Evolutionary conservation across 768 basidiomycete species (phyloP).

Genomic region (Galerina marginata): DNA sequence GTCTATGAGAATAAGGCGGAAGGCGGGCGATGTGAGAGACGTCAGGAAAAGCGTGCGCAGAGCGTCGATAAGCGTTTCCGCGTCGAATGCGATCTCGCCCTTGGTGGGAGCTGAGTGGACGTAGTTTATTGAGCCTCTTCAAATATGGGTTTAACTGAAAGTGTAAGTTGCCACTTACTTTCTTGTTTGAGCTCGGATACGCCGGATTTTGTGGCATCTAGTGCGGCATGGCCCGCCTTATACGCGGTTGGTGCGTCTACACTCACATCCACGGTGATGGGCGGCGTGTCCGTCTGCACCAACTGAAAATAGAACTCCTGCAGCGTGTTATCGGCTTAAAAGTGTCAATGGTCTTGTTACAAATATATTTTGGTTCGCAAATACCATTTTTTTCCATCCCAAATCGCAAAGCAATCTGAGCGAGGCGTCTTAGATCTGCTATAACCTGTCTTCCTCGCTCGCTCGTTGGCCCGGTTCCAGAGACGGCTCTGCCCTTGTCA

Average conservation of each 20-base stretch:
- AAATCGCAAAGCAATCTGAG: conserved; percentile 39
- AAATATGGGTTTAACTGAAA: neutral
- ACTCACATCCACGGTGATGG: conserved; percentile 23
- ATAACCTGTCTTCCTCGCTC: conserved; percentile 34
- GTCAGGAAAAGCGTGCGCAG: conserved; percentile 34
- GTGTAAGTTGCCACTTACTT: conserved; percentile 10
- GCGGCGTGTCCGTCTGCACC: conserved; percentile 22
- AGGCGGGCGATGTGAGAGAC: conserved; percentile 37
- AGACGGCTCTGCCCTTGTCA: conserved; percentile 7
- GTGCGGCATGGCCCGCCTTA: conserved; percentile 17
- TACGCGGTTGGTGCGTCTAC: conserved; percentile 18
- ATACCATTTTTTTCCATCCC: conserved; percentile 45
- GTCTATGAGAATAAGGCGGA: conserved; percentile 41
- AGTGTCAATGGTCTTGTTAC: neutral
- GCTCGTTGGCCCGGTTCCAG: conserved; percentile 34
- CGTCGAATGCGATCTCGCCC: conserved; percentile 34
- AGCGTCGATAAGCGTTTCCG: conserved; percentile 30
- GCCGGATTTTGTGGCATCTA: conserved; percentile 17
- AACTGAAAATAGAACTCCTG: conserved; percentile 42
- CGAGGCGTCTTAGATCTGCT: conserved; percentile 30
- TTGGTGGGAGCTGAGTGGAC: conserved; percentile 24
- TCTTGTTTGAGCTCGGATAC: conserved; percentile 16
- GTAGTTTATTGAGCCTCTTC: neutral
- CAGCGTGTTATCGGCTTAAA: conserved; percentile 40
- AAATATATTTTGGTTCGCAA: conserved; percentile 3